Conservation (phyloP, 306 rosid species). For the Ochetophila trinervis region DNA sequence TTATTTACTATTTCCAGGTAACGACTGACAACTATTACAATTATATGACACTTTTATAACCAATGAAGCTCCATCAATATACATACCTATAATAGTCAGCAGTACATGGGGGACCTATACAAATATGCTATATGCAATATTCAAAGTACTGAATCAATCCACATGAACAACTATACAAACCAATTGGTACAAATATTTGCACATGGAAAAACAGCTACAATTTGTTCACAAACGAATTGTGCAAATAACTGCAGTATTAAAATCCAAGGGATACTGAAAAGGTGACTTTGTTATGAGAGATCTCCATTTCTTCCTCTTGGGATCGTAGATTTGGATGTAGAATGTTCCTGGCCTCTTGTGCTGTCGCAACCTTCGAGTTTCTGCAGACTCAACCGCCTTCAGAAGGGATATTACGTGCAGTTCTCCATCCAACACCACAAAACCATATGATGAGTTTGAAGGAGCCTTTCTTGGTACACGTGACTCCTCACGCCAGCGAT, state of each 20-base stretch:
- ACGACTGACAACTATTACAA: slow-evolving; percentile 8
- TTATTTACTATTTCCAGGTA: neutral
- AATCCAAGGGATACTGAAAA: slow-evolving; percentile 48
- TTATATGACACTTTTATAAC: neutral
- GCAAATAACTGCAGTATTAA: slow-evolving; percentile 59
- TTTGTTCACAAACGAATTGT: slow-evolving; percentile 52
- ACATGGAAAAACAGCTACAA: slow-evolving; percentile 16
- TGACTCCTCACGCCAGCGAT: slow-evolving; percentile 63
- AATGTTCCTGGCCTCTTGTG: slow-evolving; percentile 53
- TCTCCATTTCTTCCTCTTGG: slow-evolving; percentile 75
- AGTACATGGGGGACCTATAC: slow-evolving; percentile 9
- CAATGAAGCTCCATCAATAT: neutral
- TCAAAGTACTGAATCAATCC: neutral
- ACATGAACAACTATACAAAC: slow-evolving; percentile 20
- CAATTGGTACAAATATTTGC: slow-evolving; percentile 22
- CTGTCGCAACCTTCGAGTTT: slow-evolving; percentile 47
- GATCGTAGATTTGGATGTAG: slow-evolving; percentile 75
- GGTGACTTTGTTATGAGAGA: slow-evolving; percentile 56
- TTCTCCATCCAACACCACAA: slow-evolving; percentile 60
- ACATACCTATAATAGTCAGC: neutral
- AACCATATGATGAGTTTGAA: slow-evolving; percentile 44
- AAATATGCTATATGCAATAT: slow-evolving; percentile 16
- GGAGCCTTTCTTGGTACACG: slow-evolving; percentile 57
- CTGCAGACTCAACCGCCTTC: slow-evolving; percentile 31
- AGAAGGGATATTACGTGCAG: slow-evolving; percentile 52